phyloP scores from a whole-genome alignment of 257 asterid genomes.

The Verbena officinalis region DNA sequence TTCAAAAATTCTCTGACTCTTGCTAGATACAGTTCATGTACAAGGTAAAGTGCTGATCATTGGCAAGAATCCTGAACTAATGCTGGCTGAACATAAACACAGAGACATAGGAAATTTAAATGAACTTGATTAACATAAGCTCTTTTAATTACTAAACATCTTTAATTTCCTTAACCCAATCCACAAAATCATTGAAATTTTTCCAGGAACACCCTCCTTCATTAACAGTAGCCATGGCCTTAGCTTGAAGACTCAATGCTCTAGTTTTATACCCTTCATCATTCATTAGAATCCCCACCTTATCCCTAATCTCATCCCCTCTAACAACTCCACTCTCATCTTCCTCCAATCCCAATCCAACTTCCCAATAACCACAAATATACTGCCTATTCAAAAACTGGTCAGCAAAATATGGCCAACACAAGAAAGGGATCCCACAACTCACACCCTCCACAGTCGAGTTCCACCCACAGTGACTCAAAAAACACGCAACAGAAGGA shows the following conservation, averaged over 20 bases:
- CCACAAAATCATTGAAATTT: slow-evolving; percentile 35
- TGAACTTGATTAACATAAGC: not conserved
- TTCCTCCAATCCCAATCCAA: slow-evolving; percentile 38
- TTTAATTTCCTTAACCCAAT: slow-evolving; percentile 36
- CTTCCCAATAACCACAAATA: slow-evolving; percentile 36
- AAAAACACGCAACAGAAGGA: slow-evolving; percentile 40
- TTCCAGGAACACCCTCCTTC: slow-evolving; percentile 38
- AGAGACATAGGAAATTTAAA: not conserved
- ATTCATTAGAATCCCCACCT: slow-evolving; percentile 32
- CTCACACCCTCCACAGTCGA: slow-evolving; percentile 45
- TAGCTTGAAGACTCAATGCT: slow-evolving; percentile 32
- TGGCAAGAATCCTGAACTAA: too few species aligned
- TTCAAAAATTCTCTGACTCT: too few species aligned
- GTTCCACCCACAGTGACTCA: slow-evolving; percentile 52
- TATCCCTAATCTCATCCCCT: slow-evolving; percentile 36
- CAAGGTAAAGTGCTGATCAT: too few species aligned
- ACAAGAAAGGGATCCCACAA: slow-evolving; percentile 43
- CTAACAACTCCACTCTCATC: slow-evolving; percentile 36
- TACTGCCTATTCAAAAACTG: slow-evolving; percentile 41
- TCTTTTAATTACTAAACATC: not conserved
- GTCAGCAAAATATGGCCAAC: slow-evolving; percentile 52
- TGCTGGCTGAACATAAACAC: too few species aligned
- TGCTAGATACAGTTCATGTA: too few species aligned
- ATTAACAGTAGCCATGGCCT: slow-evolving; percentile 14
- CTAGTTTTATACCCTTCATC: slow-evolving; percentile 33